A percentile compares a stretch with the other conserved stretches of the same genome.
Evolutionary conservation across 768 basidiomycete genomes (phyloP).

Genomic region (Chalciporus piperatus): DNA sequence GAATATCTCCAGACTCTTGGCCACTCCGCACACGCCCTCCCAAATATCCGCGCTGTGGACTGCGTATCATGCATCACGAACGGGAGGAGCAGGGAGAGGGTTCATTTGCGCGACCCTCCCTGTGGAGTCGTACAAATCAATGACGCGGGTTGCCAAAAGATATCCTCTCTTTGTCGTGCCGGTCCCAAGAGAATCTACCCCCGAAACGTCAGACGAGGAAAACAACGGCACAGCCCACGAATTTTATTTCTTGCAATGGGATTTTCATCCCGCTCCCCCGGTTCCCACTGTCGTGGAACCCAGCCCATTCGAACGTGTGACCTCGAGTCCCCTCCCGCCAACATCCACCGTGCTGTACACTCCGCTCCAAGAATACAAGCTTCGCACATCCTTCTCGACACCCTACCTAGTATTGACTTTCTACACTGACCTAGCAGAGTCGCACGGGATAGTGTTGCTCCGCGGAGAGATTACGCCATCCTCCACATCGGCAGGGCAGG

Average conservation of each 20-base stretch:
- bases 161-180: conserved; percentile 86
- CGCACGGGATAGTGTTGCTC: conserved; percentile 81
- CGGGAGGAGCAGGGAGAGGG: conserved; percentile 76
- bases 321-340: conserved; percentile 41
- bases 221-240: conserved; percentile 51
- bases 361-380: conserved; percentile 90
- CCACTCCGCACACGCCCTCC: conserved; percentile 63
- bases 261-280: conserved; percentile 71
- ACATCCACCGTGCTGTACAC: conserved; percentile 86
- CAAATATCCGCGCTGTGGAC: conserved; percentile 87
- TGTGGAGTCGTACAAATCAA: conserved; percentile 63
- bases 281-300: conserved; percentile 44
- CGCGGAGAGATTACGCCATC: conserved; percentile 88
- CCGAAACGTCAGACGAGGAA: conserved; percentile 31
- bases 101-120: conserved; percentile 85
- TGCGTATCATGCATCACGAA: conserved; percentile 80
- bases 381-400: conserved; percentile 78
- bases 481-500: conserved; percentile 32
- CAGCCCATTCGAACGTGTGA: conserved; percentile 43
- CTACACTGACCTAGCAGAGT: conserved; percentile 82
- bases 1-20: conserved; percentile 67
- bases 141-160: conserved; percentile 58
- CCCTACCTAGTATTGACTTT: conserved; percentile 89
- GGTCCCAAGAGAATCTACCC: conserved; percentile 50
- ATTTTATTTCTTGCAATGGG: conserved; percentile 89